These are phyloP conservation scores for Arabidopsis arenosa DNA, from an alignment of 345 rosid genomes.

Conservation along the genomic window DNA sequence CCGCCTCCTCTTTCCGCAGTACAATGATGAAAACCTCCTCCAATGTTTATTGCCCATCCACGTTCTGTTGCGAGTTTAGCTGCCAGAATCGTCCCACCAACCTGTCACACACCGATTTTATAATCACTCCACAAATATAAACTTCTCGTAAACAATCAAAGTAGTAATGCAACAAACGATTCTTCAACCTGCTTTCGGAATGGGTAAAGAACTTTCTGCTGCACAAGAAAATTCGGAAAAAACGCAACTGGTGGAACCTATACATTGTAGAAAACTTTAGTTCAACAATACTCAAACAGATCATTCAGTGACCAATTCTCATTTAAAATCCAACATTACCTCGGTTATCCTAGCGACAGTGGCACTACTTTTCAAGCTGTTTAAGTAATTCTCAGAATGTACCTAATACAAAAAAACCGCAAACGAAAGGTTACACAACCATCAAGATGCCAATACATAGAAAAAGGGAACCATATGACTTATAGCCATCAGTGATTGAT, in stretches of 20 bases:
- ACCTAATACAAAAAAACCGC: conserved; percentile 54
- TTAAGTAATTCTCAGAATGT: conserved; percentile 75
- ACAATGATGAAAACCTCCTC: conserved; percentile 99
- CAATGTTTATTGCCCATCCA: conserved; percentile 96
- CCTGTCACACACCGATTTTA: conserved; percentile 50
- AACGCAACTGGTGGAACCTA: conserved; percentile 91
- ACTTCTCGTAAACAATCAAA: conserved; percentile 9
- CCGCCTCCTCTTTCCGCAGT: conserved; percentile 82
- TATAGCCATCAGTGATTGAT: not conserved
- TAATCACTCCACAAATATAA: not conserved
- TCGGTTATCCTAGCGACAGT: conserved; percentile 81
- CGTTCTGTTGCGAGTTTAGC: conserved; percentile 85
- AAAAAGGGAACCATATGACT: not conserved
- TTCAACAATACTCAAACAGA: conserved; percentile 10
- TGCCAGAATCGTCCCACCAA: conserved; percentile 91
- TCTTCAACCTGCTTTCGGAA: conserved; percentile 76
- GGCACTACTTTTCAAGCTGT: conserved; percentile 74
- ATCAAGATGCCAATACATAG: not conserved
- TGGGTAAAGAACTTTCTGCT: conserved; percentile 77
- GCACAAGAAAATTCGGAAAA: conserved; percentile 80
- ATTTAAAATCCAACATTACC: conserved; percentile 47
- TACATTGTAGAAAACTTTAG: conserved; percentile 16
- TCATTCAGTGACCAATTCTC: not conserved
- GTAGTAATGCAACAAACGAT: not conserved
- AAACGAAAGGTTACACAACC: not conserved